Base-by-base conservation (phyloP, 495 filamentous ascomycete species). In the Cercophora newfieldiana region DNA sequence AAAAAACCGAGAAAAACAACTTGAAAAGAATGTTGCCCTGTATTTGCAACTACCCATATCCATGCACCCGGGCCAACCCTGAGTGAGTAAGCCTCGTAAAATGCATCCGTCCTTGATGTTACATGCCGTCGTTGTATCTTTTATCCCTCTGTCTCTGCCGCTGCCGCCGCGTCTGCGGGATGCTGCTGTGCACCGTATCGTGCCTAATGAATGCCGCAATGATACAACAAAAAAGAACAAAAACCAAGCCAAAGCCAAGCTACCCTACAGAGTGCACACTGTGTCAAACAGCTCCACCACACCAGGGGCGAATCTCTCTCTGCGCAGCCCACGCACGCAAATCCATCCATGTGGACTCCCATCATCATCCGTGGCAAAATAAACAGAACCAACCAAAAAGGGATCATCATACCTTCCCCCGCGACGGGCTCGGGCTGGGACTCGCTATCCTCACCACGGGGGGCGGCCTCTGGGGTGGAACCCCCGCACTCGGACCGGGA, bases 361-460 rank as follows among this genome's bases (percentile, higher is more conserved):
- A n/a, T n/a, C n/a, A n/a, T n/a, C n/a, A n/a, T n/a, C n/a, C n/a
- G n/a, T n/a, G n/a, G n/a, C n/a, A n/a, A n/a, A n/a, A n/a, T n/a
- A n/a, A n/a, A n/a, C 37, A 18, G 18, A 47, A 47, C 8, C 7
- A 47, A 47, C 37, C 7, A 47, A 47, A 24, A 55, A 55, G 10
- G 22, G 25, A 55, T 55, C 18, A 19, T 44, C 18, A 53, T 25
- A 31, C 25, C 19, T 16, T 28, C 7, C 24, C 55, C 3, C 24
- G 55, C 29, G 55, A 58, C n/a, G 24, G 55, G 7, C 24, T 58
- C n/a, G 55, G 33, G n/a, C 59, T 61, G 8, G 65, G 65, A 57
- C 65, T 6, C 55, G 66, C 65, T 21, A 70, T 70, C 65, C 68
- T 65, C 25, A 70, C 68, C 0, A 70, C 61, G 4, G 68, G 65